Base-by-base conservation (phyloP, 345 rosid genomes). In the Brassica carinata region DNA sequence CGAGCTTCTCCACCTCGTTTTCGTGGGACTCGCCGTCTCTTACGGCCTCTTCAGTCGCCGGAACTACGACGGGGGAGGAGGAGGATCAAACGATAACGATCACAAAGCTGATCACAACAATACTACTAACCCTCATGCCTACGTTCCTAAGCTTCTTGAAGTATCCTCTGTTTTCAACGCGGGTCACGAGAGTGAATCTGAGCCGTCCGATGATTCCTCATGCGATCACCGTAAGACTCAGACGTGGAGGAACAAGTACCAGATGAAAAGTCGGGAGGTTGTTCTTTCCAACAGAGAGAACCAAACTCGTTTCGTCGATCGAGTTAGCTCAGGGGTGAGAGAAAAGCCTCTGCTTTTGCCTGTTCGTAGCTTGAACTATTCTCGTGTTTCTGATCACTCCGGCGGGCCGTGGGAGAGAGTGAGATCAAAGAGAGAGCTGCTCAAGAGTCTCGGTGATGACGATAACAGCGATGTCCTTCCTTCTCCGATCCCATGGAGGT, bases 401-500 rank as follows among this genome's bases (percentile, higher is more conserved):
- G 71, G 14, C 64, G 34, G 58, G 8, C 18, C 58, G 5, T 73
- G 85, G 79, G 82, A 82, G 62, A 76, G 67, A 10, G 78, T 76
- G 23, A 82, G 84, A 77, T 77, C 78, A 0, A 76, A 76, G 63
- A 73, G 59, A 78, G 1, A 74, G 4, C 69, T 77, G 8, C 4
- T 88, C 79, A 36, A 86, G 85, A 79, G 81, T 90, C 84, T 82
- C 74, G 79, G 68, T 81, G 64, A 79, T 67, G 88, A 86, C 64
- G 88, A 86, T 31, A 86, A 83, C 13, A 86, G 77, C 62, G 84
- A 87, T 70, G 98, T 88, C 13, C 96, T 96, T 85, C 97, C 96
- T 68, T 96, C 99, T 36, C 99, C 99, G 14, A 89, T 93, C 71
- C 99, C 99, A 14, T 96, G 99, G 99, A 82, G 91, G 34, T 90